These are phyloP conservation scores for Cetradonia linearis DNA, from an alignment of 495 filamentous ascomycete genomes.

Conservation along the genomic window DNA sequence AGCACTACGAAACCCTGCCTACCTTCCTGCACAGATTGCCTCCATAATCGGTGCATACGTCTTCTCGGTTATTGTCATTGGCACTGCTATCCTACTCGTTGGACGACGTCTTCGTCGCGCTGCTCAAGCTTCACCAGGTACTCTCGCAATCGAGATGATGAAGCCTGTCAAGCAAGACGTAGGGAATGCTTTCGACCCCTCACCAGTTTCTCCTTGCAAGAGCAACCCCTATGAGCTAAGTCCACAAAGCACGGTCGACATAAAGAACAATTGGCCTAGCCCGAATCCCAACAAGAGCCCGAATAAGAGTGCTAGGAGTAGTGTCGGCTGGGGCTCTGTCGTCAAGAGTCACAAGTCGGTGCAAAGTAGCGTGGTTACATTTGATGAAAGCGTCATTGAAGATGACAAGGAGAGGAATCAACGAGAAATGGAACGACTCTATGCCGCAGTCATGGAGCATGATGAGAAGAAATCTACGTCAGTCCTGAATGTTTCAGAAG, in stretches of 20 bases:
- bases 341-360: conserved; percentile 31
- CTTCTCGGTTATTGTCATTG: conserved; percentile 57
- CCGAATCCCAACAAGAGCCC: conserved; percentile 23
- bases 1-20: conserved; percentile 47
- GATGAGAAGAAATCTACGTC: conserved; percentile 56
- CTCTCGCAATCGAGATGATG: conserved; percentile 54
- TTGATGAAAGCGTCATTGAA: conserved; percentile 67
- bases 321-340: conserved; percentile 37
- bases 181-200: conserved; percentile 28
- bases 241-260: conserved; percentile 32
- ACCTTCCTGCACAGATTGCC: conserved; percentile 64
- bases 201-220: conserved; percentile 25
- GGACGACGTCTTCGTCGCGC: conserved; percentile 48
- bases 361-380: conserved; percentile 45
- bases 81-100: conserved; percentile 53
- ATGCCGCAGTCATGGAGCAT: conserved; percentile 83
- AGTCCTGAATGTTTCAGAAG: conserved; percentile 17
- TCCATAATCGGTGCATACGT: conserved; percentile 74
- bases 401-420: conserved; percentile 62
- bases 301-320: conserved; percentile 28
- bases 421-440: conserved; percentile 77
- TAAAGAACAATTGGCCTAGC: conserved; percentile 32
- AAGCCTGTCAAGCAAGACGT: conserved; percentile 31
- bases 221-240: conserved; percentile 36
- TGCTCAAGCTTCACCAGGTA: conserved; percentile 42